phyloP scores from a whole-genome alignment of 129 eudicot genomes.

The Pseudognaphalium luteoalbum region DNA sequence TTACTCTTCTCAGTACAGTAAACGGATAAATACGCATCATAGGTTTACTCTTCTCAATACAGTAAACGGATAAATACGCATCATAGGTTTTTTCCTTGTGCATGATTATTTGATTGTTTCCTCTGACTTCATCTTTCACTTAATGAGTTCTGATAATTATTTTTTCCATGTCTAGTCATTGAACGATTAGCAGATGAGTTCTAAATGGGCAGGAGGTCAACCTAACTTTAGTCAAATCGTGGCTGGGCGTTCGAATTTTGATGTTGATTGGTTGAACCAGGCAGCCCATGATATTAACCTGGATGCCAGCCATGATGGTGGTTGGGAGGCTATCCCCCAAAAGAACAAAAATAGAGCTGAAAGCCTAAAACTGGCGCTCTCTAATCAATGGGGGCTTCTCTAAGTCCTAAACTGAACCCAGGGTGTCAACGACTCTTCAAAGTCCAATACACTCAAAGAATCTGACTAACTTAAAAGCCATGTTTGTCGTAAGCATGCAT shows the following conservation, averaged over 20 bases:
- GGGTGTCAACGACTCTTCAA: conserved; percentile 46
- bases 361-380: conserved; percentile 33
- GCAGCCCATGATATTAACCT: conserved; percentile 46
- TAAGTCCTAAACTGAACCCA: conserved; percentile 39
- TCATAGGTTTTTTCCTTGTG: neutral
- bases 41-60: neutral
- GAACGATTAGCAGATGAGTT: conserved; percentile 40
- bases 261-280: conserved; percentile 39
- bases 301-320: conserved; percentile 44
- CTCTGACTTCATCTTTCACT: neutral
- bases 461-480: no score
- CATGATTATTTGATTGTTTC: neutral
- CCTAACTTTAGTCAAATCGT: conserved; percentile 37
- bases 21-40: neutral
- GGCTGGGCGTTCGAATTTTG: conserved; percentile 21
- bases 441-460: no score
- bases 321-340: conserved; percentile 49
- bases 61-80: neutral
- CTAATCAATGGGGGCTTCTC: conserved; percentile 31
- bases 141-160: neutral
- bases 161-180: neutral
- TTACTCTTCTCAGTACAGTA: neutral
- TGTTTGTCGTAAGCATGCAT: no score
- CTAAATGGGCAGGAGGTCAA: conserved; percentile 38
- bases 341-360: conserved; percentile 40